Base-by-base conservation (phyloP, 2,329 filamentous ascomycete genomes). In the Penicillium brevicompactum region DNA sequence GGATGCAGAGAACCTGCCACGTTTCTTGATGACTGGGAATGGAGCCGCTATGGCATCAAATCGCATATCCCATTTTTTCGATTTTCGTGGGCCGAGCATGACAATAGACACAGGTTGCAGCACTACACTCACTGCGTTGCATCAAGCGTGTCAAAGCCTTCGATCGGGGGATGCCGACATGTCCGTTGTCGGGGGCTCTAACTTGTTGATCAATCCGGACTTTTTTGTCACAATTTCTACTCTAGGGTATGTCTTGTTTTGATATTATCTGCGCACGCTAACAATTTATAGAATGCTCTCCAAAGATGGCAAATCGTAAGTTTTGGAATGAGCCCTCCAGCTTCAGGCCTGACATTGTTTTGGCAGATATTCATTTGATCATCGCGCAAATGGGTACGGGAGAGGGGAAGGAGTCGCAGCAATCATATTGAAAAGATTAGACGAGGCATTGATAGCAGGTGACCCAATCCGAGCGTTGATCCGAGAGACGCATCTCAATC, bases 31-130 rank as follows among this genome's bases (percentile, higher is more conserved):
- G 11, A 40, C 38, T 1, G 51, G 51, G 10, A 53, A 34, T 40
- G 22, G 27, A 3, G 30, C 38, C 30, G 30, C 45, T 21, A 44
- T 51, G 38, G 7, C 42, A 16, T 22, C 48, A 10, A 51, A 51
- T 14, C 48, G 48, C 6, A 34, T 51, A 3, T 51, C 48, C 1
- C 31, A 45, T 11, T 43, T 53, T 7, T 57, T 38, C 18, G 50
- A 57, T 18, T 18, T 57, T 2, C 32, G 38, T 5, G 55, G 55
- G 0, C 40, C 55, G 2, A 50, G 49, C 14, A 21, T 53, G 6
- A 37, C 43, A 2, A 5, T 57, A 5, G 46, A 57, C 8, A 53
- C 50, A 13, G 55, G n/a, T 10, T 57, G 55, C 21, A 52, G 45
- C 4, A 16, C 31, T 2, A 42, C 31, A 21, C 34, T 56, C 8